Evolutionary conservation across 163 green algal species (phyloP).

Genomic region (Prototheca wickerhamii): DNA sequence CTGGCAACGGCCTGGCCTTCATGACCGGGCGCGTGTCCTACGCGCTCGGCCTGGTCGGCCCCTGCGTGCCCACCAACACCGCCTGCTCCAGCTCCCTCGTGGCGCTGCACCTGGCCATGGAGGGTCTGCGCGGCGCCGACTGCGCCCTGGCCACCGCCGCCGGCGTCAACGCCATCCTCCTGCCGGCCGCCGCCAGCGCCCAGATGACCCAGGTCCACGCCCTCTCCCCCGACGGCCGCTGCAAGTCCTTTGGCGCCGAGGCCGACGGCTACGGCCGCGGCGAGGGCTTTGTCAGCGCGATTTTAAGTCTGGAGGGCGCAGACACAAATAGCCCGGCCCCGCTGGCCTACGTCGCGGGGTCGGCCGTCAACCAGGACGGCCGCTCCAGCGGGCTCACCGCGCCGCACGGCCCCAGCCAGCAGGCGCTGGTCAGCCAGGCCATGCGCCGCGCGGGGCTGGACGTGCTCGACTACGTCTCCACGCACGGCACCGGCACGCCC

Average conservation of each 20-base stretch:
- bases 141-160: slow-evolving; percentile 19
- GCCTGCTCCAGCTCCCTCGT: slow-evolving; percentile 77
- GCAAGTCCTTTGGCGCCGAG: slow-evolving; percentile 37
- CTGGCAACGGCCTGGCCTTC: slow-evolving; percentile 35
- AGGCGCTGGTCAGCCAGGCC: slow-evolving; percentile 26
- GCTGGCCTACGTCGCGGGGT: slow-evolving; percentile 37
- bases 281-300: slow-evolving; percentile 30
- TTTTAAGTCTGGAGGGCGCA: slow-evolving; percentile 12
- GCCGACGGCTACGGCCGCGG: slow-evolving; percentile 46
- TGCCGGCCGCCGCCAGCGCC: slow-evolving; percentile 16
- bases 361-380: slow-evolving; percentile 77
- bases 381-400: slow-evolving; percentile 70
- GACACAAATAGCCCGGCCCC: background rate
- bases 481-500: slow-evolving; percentile 61
- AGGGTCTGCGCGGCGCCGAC: slow-evolving; percentile 16
- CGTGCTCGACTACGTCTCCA: slow-evolving; percentile 34
- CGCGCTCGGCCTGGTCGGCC: slow-evolving; percentile 60
- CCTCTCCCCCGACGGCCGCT: slow-evolving; percentile 38
- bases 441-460: slow-evolving; percentile 18
- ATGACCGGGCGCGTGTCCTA: slow-evolving; percentile 68
- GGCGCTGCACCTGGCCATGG: slow-evolving; percentile 46
- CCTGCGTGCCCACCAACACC: slow-evolving; percentile 75
- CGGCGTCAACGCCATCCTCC: slow-evolving; percentile 29
- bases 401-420: slow-evolving; percentile 53
- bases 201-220: slow-evolving; percentile 36